Evolutionary conservation across 2,329 filamentous ascomycete genomes (phyloP).

Genomic region (Pseudofabraea citricarpa): DNA sequence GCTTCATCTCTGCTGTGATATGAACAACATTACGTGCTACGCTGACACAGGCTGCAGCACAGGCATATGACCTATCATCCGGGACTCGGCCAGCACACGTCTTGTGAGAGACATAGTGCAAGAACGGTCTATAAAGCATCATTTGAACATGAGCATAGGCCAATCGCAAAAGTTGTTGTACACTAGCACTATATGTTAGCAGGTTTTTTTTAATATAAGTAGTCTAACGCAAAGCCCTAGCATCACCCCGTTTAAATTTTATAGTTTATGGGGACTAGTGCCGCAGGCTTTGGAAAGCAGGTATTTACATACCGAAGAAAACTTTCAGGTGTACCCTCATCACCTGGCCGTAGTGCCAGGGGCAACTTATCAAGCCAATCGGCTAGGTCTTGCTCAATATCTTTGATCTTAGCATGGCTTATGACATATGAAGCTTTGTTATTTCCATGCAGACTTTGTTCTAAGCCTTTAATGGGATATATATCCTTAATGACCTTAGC

Average conservation of each 20-base stretch:
- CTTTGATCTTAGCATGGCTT: constrained; percentile 57
- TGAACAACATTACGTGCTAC: constrained; percentile 70
- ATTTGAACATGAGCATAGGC: constrained; percentile 81
- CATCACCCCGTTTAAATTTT: no score
- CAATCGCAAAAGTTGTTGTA: constrained; percentile 72
- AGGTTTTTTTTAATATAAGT: background rate
- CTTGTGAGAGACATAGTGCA: constrained; percentile 74
- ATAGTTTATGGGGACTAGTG: no score
- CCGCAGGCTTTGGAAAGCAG: no score
- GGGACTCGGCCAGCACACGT: constrained; percentile 50
- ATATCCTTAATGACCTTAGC: constrained; percentile 60
- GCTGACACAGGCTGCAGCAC: constrained; percentile 56
- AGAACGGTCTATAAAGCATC: constrained; percentile 75
- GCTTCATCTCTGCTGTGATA: constrained; percentile 73
- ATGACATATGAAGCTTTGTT: constrained; percentile 51
- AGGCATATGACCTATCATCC: constrained; percentile 77
- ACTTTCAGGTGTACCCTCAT: constrained; percentile 68
- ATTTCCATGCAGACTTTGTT: constrained; percentile 34
- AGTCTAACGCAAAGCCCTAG: background rate
- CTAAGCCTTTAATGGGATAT: constrained; percentile 57
- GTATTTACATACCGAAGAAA: constrained; percentile 70
- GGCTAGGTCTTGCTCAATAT: constrained; percentile 59
- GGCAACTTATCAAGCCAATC: constrained; percentile 66
- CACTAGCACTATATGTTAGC: constrained; percentile 32
- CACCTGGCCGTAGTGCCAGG: constrained; percentile 70